Evolutionary conservation across 2,329 filamentous ascomycete genomes (phyloP).

Genomic region (Nemania sp.): DNA sequence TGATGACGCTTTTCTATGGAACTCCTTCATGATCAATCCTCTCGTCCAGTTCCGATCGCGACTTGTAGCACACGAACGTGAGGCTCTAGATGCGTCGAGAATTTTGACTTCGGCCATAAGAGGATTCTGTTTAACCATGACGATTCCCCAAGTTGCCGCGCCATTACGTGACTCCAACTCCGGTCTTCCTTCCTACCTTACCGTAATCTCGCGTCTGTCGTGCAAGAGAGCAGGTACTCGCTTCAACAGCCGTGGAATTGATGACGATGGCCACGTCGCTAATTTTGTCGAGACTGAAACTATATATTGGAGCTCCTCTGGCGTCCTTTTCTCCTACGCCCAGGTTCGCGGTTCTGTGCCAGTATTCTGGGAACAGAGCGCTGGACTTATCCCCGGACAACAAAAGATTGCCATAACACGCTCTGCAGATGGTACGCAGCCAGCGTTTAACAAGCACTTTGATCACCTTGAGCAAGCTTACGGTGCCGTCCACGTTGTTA

Average conservation of each 20-base stretch:
- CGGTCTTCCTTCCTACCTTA: slow-evolving; percentile 84
- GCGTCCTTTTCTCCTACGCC: slow-evolving; percentile 89
- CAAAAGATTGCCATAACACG: slow-evolving; percentile 94
- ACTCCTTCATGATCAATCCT: slow-evolving; percentile 97
- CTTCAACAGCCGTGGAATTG: slow-evolving; percentile 97
- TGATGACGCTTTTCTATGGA: slow-evolving; percentile 95
- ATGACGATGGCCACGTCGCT: slow-evolving; percentile 96
- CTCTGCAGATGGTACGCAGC: slow-evolving; percentile 89
- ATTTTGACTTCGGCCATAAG: slow-evolving; percentile 94
- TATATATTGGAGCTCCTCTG: slow-evolving; percentile 84
- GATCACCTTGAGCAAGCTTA: slow-evolving; percentile 87
- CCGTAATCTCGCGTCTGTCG: slow-evolving; percentile 90
- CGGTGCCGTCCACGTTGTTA: slow-evolving; percentile 91
- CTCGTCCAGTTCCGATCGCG: slow-evolving; percentile 89
- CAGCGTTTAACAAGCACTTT: slow-evolving; percentile 96
- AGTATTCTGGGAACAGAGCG: slow-evolving; percentile 95
- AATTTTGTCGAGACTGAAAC: slow-evolving; percentile 99
- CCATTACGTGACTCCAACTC: slow-evolving; percentile 74
- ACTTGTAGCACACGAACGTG: slow-evolving; percentile 79
- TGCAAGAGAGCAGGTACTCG: slow-evolving; percentile 91
- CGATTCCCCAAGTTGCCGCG: slow-evolving; percentile 80
- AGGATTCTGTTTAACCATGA: slow-evolving; percentile 89
- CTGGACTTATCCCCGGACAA: slow-evolving; percentile 88
- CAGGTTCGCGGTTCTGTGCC: slow-evolving; percentile 94
- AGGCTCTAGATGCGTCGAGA: slow-evolving; percentile 84